Evolutionary conservation across 1,139 yeast genomes (phyloP).

Genomic region (Yamadazyma dushanensis): DNA sequence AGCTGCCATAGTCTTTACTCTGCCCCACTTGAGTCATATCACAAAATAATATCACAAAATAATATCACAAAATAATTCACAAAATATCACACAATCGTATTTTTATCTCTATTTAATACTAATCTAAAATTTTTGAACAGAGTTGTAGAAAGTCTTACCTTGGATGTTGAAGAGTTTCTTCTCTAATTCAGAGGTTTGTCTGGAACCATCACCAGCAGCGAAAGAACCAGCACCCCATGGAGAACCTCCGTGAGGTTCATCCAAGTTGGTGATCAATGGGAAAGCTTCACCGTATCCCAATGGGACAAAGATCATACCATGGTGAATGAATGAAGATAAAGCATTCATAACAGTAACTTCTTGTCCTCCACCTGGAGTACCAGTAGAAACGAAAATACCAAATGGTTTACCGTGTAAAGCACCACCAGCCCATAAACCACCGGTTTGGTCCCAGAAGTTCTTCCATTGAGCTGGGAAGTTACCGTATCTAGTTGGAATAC

Average conservation of each 20-base stretch:
- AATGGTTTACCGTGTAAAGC: constrained; percentile 49
- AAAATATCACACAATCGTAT: too few species aligned
- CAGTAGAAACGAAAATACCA: constrained; percentile 47
- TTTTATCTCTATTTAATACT: background rate
- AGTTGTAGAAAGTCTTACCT: constrained; percentile 40
- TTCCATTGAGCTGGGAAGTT: constrained; percentile 46
- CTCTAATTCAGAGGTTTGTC: constrained; percentile 43
- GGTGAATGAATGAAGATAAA: constrained; percentile 44
- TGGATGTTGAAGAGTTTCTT: constrained; percentile 39
- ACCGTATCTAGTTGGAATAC: constrained; percentile 55
- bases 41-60: too few species aligned
- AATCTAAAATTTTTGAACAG: constrained; percentile 28
- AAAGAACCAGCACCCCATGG: constrained; percentile 54
- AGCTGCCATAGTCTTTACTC: too few species aligned
- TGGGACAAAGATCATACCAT: constrained; percentile 52
- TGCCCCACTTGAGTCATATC: too few species aligned
- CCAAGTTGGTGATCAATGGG: constrained; percentile 31
- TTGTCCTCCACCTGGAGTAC: constrained; percentile 48
- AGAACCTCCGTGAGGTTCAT: constrained; percentile 47
- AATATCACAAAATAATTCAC: too few species aligned
- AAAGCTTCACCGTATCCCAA: constrained; percentile 44
- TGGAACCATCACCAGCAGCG: constrained; percentile 51
- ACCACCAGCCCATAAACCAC: constrained; percentile 53
- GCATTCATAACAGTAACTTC: constrained; percentile 42
- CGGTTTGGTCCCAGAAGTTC: constrained; percentile 46